phyloP scores from a whole-genome alignment of 2,329 filamentous ascomycete genomes.

The Sporothrix pseudoabietina region DNA sequence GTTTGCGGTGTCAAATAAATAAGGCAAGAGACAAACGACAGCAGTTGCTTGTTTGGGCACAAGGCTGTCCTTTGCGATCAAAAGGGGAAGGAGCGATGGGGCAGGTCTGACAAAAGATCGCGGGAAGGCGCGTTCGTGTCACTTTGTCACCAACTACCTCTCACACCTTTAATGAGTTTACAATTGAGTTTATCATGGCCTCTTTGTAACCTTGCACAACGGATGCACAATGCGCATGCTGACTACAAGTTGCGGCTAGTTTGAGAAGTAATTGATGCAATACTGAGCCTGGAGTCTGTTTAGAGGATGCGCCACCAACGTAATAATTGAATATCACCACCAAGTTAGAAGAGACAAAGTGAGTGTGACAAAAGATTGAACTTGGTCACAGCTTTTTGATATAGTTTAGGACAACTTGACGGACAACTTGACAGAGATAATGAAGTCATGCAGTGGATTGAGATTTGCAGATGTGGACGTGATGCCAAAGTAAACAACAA shows the following conservation, averaged over 20 bases:
- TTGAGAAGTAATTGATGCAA: not conserved
- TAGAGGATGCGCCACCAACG: not conserved
- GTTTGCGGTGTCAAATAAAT: not conserved
- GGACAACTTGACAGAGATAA: not conserved
- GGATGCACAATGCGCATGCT: too few species aligned
- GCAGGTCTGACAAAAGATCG: too few species aligned
- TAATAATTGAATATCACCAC: not conserved
- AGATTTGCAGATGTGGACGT: not conserved
- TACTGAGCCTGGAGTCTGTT: not conserved
- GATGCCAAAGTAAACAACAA: not conserved
- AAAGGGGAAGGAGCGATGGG: not conserved
- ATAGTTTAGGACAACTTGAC: not conserved
- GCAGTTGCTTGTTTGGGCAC: not conserved
- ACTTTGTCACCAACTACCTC: not conserved
- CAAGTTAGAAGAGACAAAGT: not conserved
- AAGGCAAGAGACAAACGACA: not conserved
- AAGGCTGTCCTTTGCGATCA: not conserved
- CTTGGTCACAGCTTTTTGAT: too few species aligned
- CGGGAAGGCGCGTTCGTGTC: constrained; percentile 5
- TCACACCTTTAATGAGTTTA: not conserved
- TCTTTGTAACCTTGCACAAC: not conserved
- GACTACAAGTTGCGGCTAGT: not conserved
- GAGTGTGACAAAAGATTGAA: not conserved
- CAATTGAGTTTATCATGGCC: not conserved
- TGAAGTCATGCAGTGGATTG: not conserved